Base-by-base conservation (phyloP, 495 filamentous ascomycete genomes). In the Letharia columbiana region DNA sequence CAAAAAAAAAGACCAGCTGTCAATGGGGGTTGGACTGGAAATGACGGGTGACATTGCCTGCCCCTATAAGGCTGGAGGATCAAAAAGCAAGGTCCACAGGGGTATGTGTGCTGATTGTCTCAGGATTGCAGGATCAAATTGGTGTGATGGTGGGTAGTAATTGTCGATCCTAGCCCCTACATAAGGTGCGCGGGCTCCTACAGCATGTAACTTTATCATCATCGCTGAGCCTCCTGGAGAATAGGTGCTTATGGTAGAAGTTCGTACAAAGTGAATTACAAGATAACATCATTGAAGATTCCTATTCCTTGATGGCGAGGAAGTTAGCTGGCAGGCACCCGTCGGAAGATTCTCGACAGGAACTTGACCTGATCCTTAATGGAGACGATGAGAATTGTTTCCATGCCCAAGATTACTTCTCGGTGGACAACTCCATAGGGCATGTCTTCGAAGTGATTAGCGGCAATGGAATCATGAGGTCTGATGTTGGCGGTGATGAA, bases 401-500 rank as follows among this genome's bases (percentile, higher is more conserved):
- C 44, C 6, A 10, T 7, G 23, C 39, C 12, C 52, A 54, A 44
- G 37, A 60, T 31, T 35, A 60, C 41, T 60, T 60, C 39, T 31
- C 63, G 63, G 50, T 9, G 47, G 49, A 57, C 31, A 18, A 37
- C n/a, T 66, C 64, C 15, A 66, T 42, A n/a, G 41, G 41, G 37
- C 56, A 66, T 20, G 31, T 64, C 4, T 64, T 64, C 62, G 62
- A 61, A 52, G 44, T 66, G 2, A 39, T 28, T 7, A 18, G 9
- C 11, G 64, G 54, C 35, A 66, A 60, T 49, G 64, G 64, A 3
- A 39, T 61, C 3, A 50, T 66, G 64, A 60, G 28, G 40, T 66
- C 64, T 9, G 41, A 66, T 52, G 54, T 66, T 47, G 13, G 45
- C 45, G 64, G 58, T 52, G 57, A 66, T 50, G 8, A 52, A 17